These are phyloP conservation scores for Cryptococcus sp. DNA, from an alignment of 1,284 basidiomycete species.

Conservation along the genomic window DNA sequence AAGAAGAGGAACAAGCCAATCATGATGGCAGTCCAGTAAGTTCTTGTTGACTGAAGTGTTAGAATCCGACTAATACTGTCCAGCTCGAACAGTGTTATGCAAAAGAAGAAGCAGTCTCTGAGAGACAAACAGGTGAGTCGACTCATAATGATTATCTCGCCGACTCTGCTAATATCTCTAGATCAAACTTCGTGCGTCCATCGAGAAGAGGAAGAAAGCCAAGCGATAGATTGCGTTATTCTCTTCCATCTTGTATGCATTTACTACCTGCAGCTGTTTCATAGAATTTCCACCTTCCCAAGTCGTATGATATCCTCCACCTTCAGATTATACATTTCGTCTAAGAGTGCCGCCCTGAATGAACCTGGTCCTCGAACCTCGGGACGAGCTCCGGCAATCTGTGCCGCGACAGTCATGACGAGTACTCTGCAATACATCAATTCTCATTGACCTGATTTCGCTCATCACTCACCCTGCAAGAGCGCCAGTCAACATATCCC, in stretches of 20 bases:
- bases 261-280: background rate
- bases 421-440: constrained; percentile 57
- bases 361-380: constrained; percentile 80
- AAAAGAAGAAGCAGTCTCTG: constrained; percentile 83
- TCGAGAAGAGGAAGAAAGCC: constrained; percentile 47
- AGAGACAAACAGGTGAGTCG: constrained; percentile 67
- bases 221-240: constrained; percentile 27
- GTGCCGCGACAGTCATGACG: constrained; percentile 76
- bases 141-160: no score
- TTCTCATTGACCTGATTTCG: background rate
- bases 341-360: constrained; percentile 80
- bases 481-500: constrained; percentile 69
- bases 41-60: constrained; percentile 3
- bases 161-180: constrained; percentile 2
- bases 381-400: constrained; percentile 64
- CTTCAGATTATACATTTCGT: constrained; percentile 65
- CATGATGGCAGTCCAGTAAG: constrained; percentile 80
- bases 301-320: constrained; percentile 54
- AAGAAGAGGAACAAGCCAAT: constrained; percentile 87
- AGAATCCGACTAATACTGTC: constrained; percentile 1
- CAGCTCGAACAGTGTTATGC: constrained; percentile 48
- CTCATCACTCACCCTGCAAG: constrained; percentile 63
- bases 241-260: background rate
- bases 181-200: constrained; percentile 43
- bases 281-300: constrained; percentile 52